Conservation (phyloP, 2,329 filamentous ascomycete species). For the Apiospora kogelbergensis region DNA sequence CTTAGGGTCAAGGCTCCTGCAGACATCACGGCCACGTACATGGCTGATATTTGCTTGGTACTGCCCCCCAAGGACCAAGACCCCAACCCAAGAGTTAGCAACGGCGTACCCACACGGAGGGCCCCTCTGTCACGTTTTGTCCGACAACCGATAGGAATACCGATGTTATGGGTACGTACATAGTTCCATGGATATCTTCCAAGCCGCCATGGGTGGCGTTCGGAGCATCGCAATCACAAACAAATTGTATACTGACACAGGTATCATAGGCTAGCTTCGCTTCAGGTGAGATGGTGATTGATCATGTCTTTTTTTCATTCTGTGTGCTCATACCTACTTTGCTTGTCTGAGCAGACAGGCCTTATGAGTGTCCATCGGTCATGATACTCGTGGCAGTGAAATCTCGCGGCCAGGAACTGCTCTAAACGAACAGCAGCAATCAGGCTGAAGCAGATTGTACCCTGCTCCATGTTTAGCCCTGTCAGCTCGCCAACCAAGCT, state of each 20-base stretch:
- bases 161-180: conserved; percentile 6
- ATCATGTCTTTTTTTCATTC: not conserved
- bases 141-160: conserved; percentile 2
- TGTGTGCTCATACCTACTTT: not conserved
- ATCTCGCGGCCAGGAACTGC: not conserved
- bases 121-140: not conserved
- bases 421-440: not conserved
- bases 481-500: not conserved
- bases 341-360: not conserved
- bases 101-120: not conserved
- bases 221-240: not conserved
- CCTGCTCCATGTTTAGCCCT: not conserved
- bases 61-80: not conserved
- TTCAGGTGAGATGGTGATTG: not conserved
- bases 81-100: not conserved
- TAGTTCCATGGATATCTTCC: not conserved
- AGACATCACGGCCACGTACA: conserved; percentile 6
- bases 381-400: not conserved
- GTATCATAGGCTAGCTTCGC: not conserved
- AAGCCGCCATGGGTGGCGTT: conserved; percentile 4
- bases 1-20: not conserved
- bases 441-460: not conserved
- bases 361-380: not conserved
- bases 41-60: not conserved
- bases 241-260: not conserved